Evolutionary conservation across 1,139 yeast genomes (phyloP).

Genomic region (Hyphopichia khmerensis): DNA sequence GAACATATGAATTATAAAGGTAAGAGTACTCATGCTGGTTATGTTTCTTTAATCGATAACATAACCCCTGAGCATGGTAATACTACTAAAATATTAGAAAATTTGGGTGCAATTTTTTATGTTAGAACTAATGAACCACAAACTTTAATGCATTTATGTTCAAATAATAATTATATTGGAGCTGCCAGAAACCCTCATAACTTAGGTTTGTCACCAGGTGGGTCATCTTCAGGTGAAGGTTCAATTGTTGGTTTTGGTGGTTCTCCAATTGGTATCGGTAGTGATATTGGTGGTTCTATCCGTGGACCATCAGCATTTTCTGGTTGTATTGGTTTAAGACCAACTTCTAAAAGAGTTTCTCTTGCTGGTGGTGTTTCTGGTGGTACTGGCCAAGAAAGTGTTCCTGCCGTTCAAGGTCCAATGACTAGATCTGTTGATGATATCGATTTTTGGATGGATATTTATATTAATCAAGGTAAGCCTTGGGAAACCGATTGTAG

Average conservation of each 20-base stretch:
- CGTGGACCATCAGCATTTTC: constrained; percentile 75
- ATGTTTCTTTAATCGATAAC: constrained; percentile 54
- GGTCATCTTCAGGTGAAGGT: constrained; percentile 81
- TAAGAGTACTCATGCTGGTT: constrained; percentile 60
- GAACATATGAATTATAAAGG: constrained; percentile 66
- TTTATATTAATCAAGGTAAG: constrained; percentile 57
- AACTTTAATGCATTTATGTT: constrained; percentile 48
- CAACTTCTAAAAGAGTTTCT: constrained; percentile 62
- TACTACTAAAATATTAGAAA: constrained; percentile 51
- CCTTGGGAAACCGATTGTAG: constrained; percentile 69
- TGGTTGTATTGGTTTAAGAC: constrained; percentile 68
- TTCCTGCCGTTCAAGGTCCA: constrained; percentile 63
- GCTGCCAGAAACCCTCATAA: constrained; percentile 39
- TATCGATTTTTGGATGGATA: constrained; percentile 58
- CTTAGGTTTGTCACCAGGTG: constrained; percentile 46
- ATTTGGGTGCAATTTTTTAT: constrained; percentile 66
- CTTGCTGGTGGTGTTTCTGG: constrained; percentile 50
- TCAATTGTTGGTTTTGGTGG: constrained; percentile 65
- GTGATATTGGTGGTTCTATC: constrained; percentile 80
- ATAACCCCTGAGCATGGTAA: constrained; percentile 51
- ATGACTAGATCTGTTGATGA: constrained; percentile 62
- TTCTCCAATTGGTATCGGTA: constrained; percentile 66
- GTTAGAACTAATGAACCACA: constrained; percentile 49
- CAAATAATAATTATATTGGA: constrained; percentile 43
- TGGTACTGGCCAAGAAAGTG: constrained; percentile 59